Percentiles rank a stretch among this genome's conserved stretches.
Evolutionary conservation across 352 stramenopile genomes (phyloP).

Genomic region (Elongisporangium prolatum): DNA sequence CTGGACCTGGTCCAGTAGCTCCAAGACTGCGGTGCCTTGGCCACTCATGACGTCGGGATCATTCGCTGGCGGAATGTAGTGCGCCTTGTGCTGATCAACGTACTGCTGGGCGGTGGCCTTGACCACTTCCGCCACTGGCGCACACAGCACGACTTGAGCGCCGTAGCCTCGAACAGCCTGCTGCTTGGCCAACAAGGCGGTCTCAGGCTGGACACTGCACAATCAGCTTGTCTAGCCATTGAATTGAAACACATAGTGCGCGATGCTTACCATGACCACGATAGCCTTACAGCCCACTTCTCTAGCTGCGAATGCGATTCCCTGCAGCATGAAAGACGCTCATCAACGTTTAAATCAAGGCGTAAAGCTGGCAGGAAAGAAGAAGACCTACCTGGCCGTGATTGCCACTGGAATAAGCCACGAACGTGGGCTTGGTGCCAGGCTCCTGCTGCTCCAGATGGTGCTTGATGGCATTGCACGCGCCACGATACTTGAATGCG

Average conservation of each 20-base stretch:
- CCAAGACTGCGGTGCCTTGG: constrained; percentile 86
- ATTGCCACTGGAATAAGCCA: constrained; percentile 91
- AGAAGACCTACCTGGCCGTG: constrained; percentile 87
- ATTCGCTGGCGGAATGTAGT: constrained; percentile 90
- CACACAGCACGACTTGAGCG: constrained; percentile 56
- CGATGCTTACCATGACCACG: constrained; percentile 79
- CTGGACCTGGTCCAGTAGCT: constrained; percentile 80
- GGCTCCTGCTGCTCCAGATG: constrained; percentile 11
- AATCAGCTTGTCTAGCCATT: too few relatives aligned
- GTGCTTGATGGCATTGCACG: constrained; percentile 36
- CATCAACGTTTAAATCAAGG: background rate
- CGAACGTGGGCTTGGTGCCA: constrained; percentile 22
- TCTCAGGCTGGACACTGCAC: constrained; percentile 47
- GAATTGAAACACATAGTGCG: too few relatives aligned
- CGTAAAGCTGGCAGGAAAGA: too few relatives aligned
- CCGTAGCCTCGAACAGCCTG: constrained; percentile 78
- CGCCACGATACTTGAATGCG: constrained; percentile 64
- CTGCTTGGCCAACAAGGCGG: constrained; percentile 81
- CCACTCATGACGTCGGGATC: constrained; percentile 91
- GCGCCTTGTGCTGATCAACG: constrained; percentile 3
- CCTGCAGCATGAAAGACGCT: background rate
- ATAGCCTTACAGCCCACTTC: constrained; percentile 56
- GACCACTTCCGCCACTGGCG: constrained; percentile 38
- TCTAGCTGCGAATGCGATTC: constrained; percentile 73
- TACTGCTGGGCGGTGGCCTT: background rate